Evolutionary conservation across 768 basidiomycete genomes (phyloP).

Genomic region (Tulasnella sp.): DNA sequence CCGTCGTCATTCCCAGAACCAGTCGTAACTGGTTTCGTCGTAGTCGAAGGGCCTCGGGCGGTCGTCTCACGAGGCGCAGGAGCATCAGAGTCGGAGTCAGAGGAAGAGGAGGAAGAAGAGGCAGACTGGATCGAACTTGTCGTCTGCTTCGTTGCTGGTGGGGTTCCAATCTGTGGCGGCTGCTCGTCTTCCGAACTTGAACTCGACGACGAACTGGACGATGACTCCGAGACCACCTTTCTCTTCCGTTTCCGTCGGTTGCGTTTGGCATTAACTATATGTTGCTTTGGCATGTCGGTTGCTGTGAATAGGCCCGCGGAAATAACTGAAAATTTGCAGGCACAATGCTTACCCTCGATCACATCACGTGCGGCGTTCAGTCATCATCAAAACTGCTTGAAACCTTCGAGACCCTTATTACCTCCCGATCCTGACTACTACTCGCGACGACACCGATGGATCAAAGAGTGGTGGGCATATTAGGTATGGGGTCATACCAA

Average conservation of each 20-base stretch:
- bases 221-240: slow-evolving; percentile 13
- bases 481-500: no score
- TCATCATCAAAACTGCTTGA: no score
- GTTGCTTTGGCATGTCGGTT: neutral
- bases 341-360: no score
- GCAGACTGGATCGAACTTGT: no score
- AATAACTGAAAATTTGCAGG: neutral
- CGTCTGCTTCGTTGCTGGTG: neutral
- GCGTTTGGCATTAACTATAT: neutral
- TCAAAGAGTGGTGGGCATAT: no score
- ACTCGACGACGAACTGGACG: slow-evolving; percentile 9
- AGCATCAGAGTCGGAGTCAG: neutral
- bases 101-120: slow-evolving; percentile 11
- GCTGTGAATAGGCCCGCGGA: neutral
- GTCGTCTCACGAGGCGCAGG: neutral
- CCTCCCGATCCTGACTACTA: no score
- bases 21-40: neutral
- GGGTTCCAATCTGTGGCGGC: neutral
- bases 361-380: no score
- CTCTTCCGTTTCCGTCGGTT: slow-evolving; percentile 13
- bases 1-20: neutral
- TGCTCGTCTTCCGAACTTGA: slow-evolving; percentile 15
- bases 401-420: no score
- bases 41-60: neutral
- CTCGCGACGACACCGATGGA: no score